Conservation (phyloP, 78 protist species). For the Dictyostelium citrinum region DNA sequence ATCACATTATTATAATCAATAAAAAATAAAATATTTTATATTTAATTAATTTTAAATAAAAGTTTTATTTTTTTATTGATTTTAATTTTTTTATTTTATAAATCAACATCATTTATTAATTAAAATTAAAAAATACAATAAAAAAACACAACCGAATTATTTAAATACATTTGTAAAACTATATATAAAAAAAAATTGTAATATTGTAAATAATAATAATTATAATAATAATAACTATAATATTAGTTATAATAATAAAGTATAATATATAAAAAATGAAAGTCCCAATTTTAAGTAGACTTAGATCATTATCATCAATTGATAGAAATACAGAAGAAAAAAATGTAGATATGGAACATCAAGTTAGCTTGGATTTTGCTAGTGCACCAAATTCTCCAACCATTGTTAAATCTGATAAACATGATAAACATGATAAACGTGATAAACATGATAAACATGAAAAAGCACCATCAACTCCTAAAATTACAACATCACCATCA, state of each 20-base stretch:
- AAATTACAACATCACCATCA: not conserved
- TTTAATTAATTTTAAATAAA: not conserved
- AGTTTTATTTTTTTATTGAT: not conserved
- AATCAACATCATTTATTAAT: not conserved
- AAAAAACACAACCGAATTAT: too few relatives aligned
- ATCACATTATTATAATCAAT: not conserved
- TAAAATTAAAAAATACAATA: not conserved
- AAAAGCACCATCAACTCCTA: not conserved
- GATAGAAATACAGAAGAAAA: not conserved
- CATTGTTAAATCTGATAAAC: not conserved
- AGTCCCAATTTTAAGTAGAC: slow-evolving; percentile 55
- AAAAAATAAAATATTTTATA: not conserved
- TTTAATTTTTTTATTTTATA: not conserved
- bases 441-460: not conserved
- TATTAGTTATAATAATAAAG: too few relatives aligned
- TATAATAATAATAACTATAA: too few relatives aligned
- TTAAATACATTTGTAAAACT: not conserved
- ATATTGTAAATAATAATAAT: not conserved
- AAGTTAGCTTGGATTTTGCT: not conserved
- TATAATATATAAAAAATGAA: not conserved
- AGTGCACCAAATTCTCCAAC: slow-evolving; percentile 7
- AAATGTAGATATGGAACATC: not conserved
- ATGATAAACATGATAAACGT: not conserved
- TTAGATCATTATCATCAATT: slow-evolving; percentile 43
- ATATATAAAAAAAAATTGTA: not conserved